Evolutionary conservation across 1,284 basidiomycete species (phyloP), one percentile per base, ranked within the genome.

Genomic region (Pyrrhoderma lamaoense): DNA sequence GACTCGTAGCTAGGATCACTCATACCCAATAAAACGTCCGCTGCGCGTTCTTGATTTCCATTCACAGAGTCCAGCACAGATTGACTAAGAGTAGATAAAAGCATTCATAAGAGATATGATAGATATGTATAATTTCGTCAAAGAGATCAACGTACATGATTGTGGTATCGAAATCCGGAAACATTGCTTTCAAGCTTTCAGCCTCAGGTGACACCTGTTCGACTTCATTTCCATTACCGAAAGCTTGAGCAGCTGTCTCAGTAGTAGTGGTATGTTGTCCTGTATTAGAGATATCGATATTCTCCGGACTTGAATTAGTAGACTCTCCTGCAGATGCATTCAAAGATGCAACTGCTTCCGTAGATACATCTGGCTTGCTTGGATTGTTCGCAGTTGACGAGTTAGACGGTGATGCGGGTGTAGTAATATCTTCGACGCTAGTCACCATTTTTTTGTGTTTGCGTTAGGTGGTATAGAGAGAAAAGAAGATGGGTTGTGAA

Each of bases 11-110:
- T 73, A 1, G 87, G 88, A 67, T 90, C 88, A 63, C 74, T 87
- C 87, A 90, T 90, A 8, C 81, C 82, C 7, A 90, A 73, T 14
- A 90, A 68, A 0, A 74, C 68, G 59, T 89, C 86, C 48, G 89
- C 73, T 3, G 87, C 87, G 23, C 72, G 74, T 59, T 85, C 85
- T 57, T 86, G 78, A 58, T 85, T 69, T 19, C 80, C 73, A 34
- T 70, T 61, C 1, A 82, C 82, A 8, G 81, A 83, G 52, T 86
- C 77, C 44, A 89, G 67, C 1, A 89, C 80, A 16, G 78, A 80
- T 60, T 75, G 70, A 37, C 83, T 84, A 57, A 48, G 35, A 44
- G 14, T 8, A 27, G 45, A 35, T n/a, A n/a, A 3, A 2, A n/a
- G 7, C 16, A 22, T n/a, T 19, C 21, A 27, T 21, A n/a, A 11